phyloP scores from a whole-genome alignment of 352 stramenopile species.

The Pythium utonaiense region DNA sequence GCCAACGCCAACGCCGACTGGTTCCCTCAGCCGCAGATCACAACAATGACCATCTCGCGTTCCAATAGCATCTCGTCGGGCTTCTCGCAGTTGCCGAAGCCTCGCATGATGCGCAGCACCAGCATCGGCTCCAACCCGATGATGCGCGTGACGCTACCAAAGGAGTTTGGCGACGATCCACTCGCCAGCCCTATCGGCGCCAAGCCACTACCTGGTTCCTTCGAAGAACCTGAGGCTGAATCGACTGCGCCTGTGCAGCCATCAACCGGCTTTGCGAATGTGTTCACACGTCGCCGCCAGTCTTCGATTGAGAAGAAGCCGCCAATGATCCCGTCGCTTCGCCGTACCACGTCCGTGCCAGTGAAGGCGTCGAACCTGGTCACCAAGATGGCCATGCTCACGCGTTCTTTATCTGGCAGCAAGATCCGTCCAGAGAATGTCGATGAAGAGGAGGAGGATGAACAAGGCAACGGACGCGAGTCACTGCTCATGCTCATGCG shows the following conservation, averaged over 20 bases:
- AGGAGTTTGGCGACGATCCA: conserved; percentile 21
- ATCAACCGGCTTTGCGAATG: conserved; percentile 14
- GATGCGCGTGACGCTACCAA: conserved; percentile 25
- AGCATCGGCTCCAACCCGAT: conserved; percentile 23
- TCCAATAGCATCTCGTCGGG: not conserved
- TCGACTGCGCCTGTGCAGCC: not conserved
- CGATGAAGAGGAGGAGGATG: conserved; percentile 26
- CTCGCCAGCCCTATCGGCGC: conserved; percentile 20
- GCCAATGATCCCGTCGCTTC: conserved; percentile 18
- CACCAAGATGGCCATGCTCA: conserved; percentile 60
- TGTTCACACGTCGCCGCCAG: conserved; percentile 27
- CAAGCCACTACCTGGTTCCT: conserved; percentile 11
- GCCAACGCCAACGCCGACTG: not conserved
- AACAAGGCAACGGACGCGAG: conserved; percentile 44
- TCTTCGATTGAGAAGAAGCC: conserved; percentile 29
- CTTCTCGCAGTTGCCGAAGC: not conserved
- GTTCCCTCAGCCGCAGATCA: conserved; percentile 15
- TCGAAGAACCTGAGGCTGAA: not conserved
- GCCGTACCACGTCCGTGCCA: conserved; percentile 23
- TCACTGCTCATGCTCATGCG: conserved; percentile 69
- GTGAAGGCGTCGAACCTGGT: conserved; percentile 49
- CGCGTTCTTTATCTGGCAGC: conserved; percentile 33
- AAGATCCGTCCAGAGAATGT: conserved; percentile 7
- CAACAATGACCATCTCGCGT: conserved; percentile 23
- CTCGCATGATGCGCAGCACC: conserved; percentile 11